phyloP scores from a whole-genome alignment of 2,329 filamentous ascomycete species.

The Thielaviopsis cerberus region DNA sequence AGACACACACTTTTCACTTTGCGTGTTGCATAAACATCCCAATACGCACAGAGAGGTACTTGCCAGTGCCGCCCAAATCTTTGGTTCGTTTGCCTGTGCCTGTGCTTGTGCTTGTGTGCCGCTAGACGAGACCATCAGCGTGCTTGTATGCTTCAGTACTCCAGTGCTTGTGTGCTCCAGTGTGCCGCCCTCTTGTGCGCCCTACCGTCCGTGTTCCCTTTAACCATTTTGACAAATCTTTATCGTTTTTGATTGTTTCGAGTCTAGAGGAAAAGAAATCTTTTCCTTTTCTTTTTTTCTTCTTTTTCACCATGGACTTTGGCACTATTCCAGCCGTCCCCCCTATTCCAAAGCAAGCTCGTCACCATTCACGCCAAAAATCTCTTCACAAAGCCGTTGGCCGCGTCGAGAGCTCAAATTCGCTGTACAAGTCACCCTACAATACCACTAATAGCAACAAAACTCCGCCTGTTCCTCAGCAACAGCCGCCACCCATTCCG shows the following conservation, averaged over 20 bases:
- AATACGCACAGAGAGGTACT: too few species aligned
- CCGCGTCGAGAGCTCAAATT: slow-evolving; percentile 5
- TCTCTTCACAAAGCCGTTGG: slow-evolving; percentile 10
- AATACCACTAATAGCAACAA: not conserved
- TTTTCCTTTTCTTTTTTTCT: not conserved
- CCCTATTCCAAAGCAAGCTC: slow-evolving; percentile 13
- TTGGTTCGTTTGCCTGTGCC: too few species aligned
- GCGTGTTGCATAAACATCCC: too few species aligned
- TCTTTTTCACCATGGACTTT: slow-evolving; percentile 10
- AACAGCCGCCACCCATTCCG: not conserved
- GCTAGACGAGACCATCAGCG: too few species aligned
- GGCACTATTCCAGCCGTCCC: slow-evolving; percentile 9
- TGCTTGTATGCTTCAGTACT: not conserved
- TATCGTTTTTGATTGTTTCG: too few species aligned
- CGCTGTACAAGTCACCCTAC: not conserved
- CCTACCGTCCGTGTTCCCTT: too few species aligned
- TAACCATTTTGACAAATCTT: too few species aligned
- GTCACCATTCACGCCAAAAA: slow-evolving; percentile 12
- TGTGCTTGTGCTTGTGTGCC: too few species aligned
- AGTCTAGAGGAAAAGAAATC: not conserved
- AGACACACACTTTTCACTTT: too few species aligned
- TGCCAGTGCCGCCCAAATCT: too few species aligned
- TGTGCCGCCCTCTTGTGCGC: too few species aligned
- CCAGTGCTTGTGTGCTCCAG: too few species aligned
- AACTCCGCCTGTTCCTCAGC: not conserved